phyloP scores from a whole-genome alignment of 2,329 filamentous ascomycete species.

The Huntiella decipiens region DNA sequence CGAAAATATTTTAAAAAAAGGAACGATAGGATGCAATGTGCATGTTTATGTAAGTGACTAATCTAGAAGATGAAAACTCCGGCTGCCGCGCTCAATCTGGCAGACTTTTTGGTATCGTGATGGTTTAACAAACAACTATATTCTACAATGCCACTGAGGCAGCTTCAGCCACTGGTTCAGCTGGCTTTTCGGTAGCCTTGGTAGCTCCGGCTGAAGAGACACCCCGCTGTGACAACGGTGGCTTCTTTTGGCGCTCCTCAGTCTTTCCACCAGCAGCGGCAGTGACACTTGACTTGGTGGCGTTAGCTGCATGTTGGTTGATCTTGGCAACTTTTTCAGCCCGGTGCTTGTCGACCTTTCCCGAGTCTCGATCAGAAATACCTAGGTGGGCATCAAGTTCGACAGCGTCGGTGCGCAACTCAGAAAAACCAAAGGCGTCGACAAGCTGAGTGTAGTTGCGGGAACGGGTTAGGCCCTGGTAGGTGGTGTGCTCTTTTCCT shows the following conservation, averaged over 20 bases:
- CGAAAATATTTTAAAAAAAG: constrained; percentile 5
- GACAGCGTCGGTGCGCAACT: constrained; percentile 43
- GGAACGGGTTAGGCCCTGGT: constrained; percentile 39
- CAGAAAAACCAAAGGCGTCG: constrained; percentile 41
- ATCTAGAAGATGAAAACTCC: constrained; percentile 1
- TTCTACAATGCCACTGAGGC: not conserved
- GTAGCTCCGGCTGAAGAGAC: constrained; percentile 9
- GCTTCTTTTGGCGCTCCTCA: constrained; percentile 18
- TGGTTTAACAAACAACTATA: not conserved
- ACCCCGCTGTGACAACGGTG: constrained; percentile 20
- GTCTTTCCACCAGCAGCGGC: constrained; percentile 29
- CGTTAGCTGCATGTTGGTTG: constrained; percentile 17
- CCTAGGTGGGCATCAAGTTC: constrained; percentile 45
- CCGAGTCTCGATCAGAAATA: constrained; percentile 8
- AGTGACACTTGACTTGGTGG: constrained; percentile 17
- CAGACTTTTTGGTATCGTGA: constrained; percentile 6
- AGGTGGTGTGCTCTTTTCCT: constrained; percentile 45
- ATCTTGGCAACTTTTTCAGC: constrained; percentile 10
- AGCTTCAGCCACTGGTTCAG: constrained; percentile 1
- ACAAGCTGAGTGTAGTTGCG: constrained; percentile 58
- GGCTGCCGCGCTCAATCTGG: not conserved
- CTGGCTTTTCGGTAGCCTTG: constrained; percentile 2
- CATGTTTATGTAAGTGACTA: too few species aligned
- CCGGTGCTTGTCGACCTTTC: constrained; percentile 10
- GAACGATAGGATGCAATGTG: not conserved